A percentile compares a stretch with the other conserved stretches of the same genome.
phyloP scores from a whole-genome alignment of 2,329 filamentous ascomycete genomes.

The Penicillium brevicompactum region DNA sequence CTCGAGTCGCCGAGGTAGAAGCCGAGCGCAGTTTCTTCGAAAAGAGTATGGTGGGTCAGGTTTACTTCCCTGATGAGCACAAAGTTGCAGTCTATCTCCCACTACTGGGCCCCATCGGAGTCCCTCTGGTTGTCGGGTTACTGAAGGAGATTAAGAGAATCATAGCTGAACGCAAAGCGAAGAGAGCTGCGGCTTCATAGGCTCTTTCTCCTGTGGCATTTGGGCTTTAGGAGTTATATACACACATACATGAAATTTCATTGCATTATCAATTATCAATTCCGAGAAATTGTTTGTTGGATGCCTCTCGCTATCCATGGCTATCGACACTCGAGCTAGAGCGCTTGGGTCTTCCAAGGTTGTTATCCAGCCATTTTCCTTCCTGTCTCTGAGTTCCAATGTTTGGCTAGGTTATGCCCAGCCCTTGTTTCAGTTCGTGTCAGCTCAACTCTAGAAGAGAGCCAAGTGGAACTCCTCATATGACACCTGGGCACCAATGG shows the following conservation, averaged over 20 bases:
- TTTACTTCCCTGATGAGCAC: constrained; percentile 98
- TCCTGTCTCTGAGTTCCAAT: too few relatives aligned
- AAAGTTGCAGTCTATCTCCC: constrained; percentile 96
- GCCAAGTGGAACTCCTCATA: too few relatives aligned
- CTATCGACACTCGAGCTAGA: too few relatives aligned
- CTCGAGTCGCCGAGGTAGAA: constrained; percentile 80
- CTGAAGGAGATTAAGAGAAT: constrained; percentile 75
- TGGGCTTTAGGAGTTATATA: constrained; percentile 10
- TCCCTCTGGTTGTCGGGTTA: constrained; percentile 81
- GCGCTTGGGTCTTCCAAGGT: too few relatives aligned
- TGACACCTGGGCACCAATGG: too few relatives aligned
- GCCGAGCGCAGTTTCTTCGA: constrained; percentile 97
- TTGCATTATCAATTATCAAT: background rate
- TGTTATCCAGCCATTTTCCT: too few relatives aligned
- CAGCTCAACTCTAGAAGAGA: too few relatives aligned
- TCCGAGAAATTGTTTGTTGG: background rate
- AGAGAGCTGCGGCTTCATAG: constrained; percentile 13
- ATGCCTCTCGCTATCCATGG: too few relatives aligned
- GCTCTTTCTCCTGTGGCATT: background rate
- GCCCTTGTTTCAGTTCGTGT: too few relatives aligned
- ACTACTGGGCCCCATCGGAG: constrained; percentile 83
- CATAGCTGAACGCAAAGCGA: constrained; percentile 33
- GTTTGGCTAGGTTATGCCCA: too few relatives aligned
- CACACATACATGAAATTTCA: background rate
- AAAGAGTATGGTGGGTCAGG: constrained; percentile 97